Evolutionary conservation across 495 filamentous ascomycete genomes (phyloP).

Genomic region (Collariella sp.): DNA sequence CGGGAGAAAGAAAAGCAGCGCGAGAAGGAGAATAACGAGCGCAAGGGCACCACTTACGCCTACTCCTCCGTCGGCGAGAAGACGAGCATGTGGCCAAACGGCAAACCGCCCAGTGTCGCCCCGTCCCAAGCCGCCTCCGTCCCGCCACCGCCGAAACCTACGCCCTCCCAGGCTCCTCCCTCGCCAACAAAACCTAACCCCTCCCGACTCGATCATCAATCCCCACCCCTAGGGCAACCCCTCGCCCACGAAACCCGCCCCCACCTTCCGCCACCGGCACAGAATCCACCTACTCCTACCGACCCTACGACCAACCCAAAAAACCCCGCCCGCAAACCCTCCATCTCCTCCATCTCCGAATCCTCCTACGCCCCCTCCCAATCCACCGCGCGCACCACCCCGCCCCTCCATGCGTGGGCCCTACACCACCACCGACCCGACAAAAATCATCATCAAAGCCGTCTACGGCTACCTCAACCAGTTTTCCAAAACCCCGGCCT

Average conservation of each 20-base stretch:
- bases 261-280: slow-evolving; percentile 48
- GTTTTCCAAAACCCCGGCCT: slow-evolving; percentile 69
- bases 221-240: too few species aligned
- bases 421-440: slow-evolving; percentile 80
- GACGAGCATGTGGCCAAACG: slow-evolving; percentile 49
- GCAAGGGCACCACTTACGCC: slow-evolving; percentile 40
- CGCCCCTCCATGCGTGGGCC: slow-evolving; percentile 65
- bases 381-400: slow-evolving; percentile 76
- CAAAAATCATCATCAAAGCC: slow-evolving; percentile 88
- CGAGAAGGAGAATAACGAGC: slow-evolving; percentile 28
- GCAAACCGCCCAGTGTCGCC: slow-evolving; percentile 32
- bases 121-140: slow-evolving; percentile 13
- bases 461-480: slow-evolving; percentile 85
- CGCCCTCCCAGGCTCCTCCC: slow-evolving; percentile 8
- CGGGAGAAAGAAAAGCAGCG: slow-evolving; percentile 24
- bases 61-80: slow-evolving; percentile 48
- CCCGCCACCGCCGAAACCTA: slow-evolving; percentile 10
- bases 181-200: slow-evolving; percentile 7
- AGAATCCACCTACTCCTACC: slow-evolving; percentile 65
- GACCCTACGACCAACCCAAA: slow-evolving; percentile 72
- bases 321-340: slow-evolving; percentile 41
- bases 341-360: slow-evolving; percentile 65
- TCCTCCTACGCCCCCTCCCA: slow-evolving; percentile 76
- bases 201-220: too few species aligned
- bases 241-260: slow-evolving; percentile 9